phyloP scores from a whole-genome alignment of 2,329 filamentous ascomycete species.

The Epichloe gansuensis region DNA sequence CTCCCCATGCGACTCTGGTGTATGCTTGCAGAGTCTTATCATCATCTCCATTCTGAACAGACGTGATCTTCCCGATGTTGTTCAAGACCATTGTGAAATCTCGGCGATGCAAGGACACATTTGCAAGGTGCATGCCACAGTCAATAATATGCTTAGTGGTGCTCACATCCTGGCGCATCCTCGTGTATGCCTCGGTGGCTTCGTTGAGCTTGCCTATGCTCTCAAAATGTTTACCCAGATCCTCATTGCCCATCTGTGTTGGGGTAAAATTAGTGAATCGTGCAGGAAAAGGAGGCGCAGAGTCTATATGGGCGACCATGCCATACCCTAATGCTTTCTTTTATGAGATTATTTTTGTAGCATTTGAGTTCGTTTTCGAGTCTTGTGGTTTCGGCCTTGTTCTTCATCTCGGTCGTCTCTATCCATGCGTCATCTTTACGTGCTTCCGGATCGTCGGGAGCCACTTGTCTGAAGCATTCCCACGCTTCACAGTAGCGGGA shows the following conservation, averaged over 20 bases:
- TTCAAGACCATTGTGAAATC: constrained; percentile 62
- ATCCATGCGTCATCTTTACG: constrained; percentile 61
- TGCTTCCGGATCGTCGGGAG: constrained; percentile 56
- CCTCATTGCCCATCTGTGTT: constrained; percentile 79
- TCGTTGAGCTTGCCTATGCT: constrained; percentile 58
- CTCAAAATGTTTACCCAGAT: constrained; percentile 75
- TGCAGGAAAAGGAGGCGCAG: neutral
- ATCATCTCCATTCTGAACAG: constrained; percentile 33
- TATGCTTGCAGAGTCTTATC: constrained; percentile 34
- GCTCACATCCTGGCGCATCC: constrained; percentile 85
- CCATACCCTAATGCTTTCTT: constrained; percentile 80
- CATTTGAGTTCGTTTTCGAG: constrained; percentile 76
- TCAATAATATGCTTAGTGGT: constrained; percentile 73
- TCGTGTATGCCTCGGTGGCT: constrained; percentile 65
- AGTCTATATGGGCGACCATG: neutral
- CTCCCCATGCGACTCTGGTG: constrained; percentile 36
- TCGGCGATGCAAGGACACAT: constrained; percentile 59
- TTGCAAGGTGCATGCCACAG: constrained; percentile 66
- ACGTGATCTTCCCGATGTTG: constrained; percentile 50
- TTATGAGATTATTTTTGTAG: constrained; percentile 94
- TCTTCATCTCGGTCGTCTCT: constrained; percentile 50
- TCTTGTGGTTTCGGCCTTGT: constrained; percentile 57
- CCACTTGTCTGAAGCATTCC: constrained; percentile 48
- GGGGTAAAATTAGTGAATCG: neutral
- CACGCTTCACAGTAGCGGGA: constrained; percentile 56